A percentile compares a stretch with the other conserved stretches of the same genome.
Evolutionary conservation across 768 basidiomycete genomes (phyloP).

Genomic region (Dendrothele bispora): DNA sequence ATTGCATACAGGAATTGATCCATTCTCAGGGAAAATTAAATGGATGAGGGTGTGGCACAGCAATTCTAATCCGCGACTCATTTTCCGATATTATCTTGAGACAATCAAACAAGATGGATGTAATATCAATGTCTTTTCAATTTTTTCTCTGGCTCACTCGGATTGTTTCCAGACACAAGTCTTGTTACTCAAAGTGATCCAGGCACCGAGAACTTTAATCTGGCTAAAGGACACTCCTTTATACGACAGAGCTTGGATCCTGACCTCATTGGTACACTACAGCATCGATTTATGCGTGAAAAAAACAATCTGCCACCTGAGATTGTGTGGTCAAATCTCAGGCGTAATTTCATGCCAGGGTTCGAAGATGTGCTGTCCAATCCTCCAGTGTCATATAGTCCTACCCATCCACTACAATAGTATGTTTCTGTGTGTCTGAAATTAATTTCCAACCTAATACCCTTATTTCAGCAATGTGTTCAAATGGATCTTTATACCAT

Average conservation of each 20-base stretch:
- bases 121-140: slow-evolving; percentile 8
- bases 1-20: slow-evolving; percentile 27
- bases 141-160: neutral
- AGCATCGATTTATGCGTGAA: slow-evolving; percentile 25
- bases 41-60: slow-evolving; percentile 35
- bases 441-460: too few species aligned
- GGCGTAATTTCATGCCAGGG: slow-evolving; percentile 15
- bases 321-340: slow-evolving; percentile 27
- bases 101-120: slow-evolving; percentile 8
- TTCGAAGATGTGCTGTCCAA: slow-evolving; percentile 21
- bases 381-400: neutral
- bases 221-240: slow-evolving; percentile 30
- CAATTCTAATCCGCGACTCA: slow-evolving; percentile 25
- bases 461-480: slow-evolving; percentile 34
- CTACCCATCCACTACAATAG: slow-evolving; percentile 17
- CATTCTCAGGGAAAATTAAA: slow-evolving; percentile 20
- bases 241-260: slow-evolving; percentile 27
- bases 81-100: slow-evolving; percentile 26
- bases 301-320: slow-evolving; percentile 32
- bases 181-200: slow-evolving; percentile 32
- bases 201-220: slow-evolving; percentile 26
- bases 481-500: slow-evolving; percentile 35
- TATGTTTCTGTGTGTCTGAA: slow-evolving; percentile 5
- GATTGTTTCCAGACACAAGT: slow-evolving; percentile 25
- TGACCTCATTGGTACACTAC: slow-evolving; percentile 17